Percentiles rank a stretch among this genome's conserved stretches.
phyloP scores from a whole-genome alignment of 2,329 filamentous ascomycete genomes.

The Stagonosporopsis tanaceti region DNA sequence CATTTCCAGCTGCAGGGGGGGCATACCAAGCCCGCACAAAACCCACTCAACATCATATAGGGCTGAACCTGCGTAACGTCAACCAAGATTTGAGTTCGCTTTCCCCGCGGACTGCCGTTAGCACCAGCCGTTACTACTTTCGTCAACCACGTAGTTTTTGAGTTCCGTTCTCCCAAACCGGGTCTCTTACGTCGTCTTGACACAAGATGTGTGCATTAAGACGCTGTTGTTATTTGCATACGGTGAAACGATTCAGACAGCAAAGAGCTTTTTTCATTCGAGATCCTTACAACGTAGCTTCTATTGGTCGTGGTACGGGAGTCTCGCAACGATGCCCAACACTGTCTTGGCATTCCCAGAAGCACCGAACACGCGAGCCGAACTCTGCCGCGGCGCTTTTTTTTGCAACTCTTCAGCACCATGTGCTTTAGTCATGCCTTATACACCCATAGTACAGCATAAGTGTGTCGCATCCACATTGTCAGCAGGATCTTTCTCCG shows the following conservation, averaged over 20 bases:
- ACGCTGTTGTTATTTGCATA: neutral
- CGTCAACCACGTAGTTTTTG: neutral
- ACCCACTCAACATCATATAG: slow-evolving; percentile 6
- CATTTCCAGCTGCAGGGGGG: neutral
- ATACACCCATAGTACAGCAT: neutral
- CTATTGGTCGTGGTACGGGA: neutral
- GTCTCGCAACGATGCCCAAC: neutral
- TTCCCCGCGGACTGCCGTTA: slow-evolving; percentile 1
- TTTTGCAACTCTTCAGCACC: slow-evolving; percentile 6
- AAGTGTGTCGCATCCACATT: neutral
- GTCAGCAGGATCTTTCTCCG: neutral
- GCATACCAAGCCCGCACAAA: neutral
- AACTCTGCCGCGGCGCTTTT: slow-evolving; percentile 6
- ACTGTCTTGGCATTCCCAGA: neutral
- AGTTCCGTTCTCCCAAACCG: neutral
- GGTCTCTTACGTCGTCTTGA: neutral
- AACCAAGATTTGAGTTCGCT: slow-evolving; percentile 8
- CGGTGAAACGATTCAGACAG: neutral
- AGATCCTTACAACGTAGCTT: neutral
- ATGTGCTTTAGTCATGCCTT: slow-evolving; percentile 9
- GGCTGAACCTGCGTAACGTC: slow-evolving; percentile 15
- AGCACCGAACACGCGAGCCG: slow-evolving; percentile 5
- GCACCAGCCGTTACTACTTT: slow-evolving; percentile 8
- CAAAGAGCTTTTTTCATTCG: neutral
- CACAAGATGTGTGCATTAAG: neutral